These are phyloP conservation scores for Cucurbita ficifolia DNA, from an alignment of 306 rosid genomes.

Conservation along the genomic window DNA sequence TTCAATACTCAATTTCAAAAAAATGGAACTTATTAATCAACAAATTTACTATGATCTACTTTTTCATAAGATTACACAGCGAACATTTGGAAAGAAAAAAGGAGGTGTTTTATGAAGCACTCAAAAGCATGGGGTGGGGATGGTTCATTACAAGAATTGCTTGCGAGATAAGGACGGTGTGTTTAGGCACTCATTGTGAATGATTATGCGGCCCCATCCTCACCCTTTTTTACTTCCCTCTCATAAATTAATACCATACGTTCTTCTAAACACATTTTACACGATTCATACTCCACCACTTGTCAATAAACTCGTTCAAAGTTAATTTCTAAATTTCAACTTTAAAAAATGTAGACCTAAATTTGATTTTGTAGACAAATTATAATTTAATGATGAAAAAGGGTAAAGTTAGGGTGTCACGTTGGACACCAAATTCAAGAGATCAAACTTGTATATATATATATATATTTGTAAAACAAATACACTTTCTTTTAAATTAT, in stretches of 20 bases:
- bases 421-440: background rate
- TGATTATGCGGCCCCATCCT: background rate
- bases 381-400: background rate
- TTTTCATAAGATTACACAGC: no score
- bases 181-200: background rate
- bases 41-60: no score
- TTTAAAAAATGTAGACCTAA: no score
- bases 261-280: no score
- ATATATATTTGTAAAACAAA: no score
- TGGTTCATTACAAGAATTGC: background rate
- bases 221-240: no score
- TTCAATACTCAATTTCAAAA: background rate
- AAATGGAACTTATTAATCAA: background rate
- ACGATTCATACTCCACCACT: no score
- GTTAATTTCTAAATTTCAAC: no score
- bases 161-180: background rate
- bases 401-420: background rate
- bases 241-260: no score
- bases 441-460: background rate
- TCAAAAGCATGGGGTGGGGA: background rate
- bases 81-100: no score
- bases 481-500: background rate
- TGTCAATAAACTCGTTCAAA: no score
- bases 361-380: no score
- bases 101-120: background rate